Base-by-base conservation (phyloP, 2,329 filamentous ascomycete species). In the Exophiala calicioides region DNA sequence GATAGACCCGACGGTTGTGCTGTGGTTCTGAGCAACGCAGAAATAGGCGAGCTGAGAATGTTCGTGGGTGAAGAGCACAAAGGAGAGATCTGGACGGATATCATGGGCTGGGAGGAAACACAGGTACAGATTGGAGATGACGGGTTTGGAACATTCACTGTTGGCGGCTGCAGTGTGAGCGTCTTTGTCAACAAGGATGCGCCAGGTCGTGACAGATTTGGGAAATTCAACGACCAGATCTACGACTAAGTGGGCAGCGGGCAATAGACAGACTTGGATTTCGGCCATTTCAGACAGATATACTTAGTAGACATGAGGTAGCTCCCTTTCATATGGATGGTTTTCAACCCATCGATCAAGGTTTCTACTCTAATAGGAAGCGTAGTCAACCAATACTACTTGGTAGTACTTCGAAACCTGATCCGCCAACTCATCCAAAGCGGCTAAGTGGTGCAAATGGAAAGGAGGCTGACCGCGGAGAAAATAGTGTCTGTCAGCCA, bases 61-160 rank as follows among this genome's bases (percentile, higher is more conserved):
- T 73, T 69, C 49, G 78, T 82, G 7, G 80, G 80, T 0, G 60
- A 71, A 34, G 65, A 69, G 52, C 76, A 79, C 56, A 70, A 70
- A 2, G 79, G 78, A 1, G 77, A 83, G 67, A 62, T 69, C 26
- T 84, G 80, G 79, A 78, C 77, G 0, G 80, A 84, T 63, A 58
- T 83, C 1, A 58, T 79, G 43, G 74, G 67, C 10, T 77, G 77
- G 74, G 69, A 73, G 44, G 57, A 75, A 38, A 70, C 71, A 0
- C 70, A 79, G 59, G 74, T 82, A 0, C 62, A 66, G 24, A 80
- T 84, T 56, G 79, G 75, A 44, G 63, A 69, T 2, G 70, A 78
- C 35, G 80, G 80, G 0, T 80, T 66, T 57, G 80, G 75, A 0
- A 45, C 68, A 23, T 84, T 84, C 56, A 68, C 66, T 1, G 75